Evolutionary conservation across 1,139 yeast species (phyloP).

Genomic region (Hyphopichia burtonii): DNA sequence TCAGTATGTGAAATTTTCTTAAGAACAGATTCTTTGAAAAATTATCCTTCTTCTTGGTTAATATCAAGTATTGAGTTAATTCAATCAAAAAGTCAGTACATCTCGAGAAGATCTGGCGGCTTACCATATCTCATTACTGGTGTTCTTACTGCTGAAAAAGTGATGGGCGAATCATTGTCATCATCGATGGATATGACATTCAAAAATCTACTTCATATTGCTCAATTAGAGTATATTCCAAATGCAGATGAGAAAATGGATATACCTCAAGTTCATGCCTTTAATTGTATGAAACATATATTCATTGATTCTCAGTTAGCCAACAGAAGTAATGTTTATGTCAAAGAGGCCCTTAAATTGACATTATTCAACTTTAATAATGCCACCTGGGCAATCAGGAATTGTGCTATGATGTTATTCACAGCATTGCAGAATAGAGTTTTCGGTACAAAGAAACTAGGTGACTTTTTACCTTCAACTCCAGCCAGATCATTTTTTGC

Average conservation of each 20-base stretch:
- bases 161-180: not conserved
- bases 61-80: constrained; percentile 51
- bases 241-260: constrained; percentile 58
- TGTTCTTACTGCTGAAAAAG: constrained; percentile 56
- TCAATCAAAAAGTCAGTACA: constrained; percentile 58
- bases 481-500: constrained; percentile 71
- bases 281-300: constrained; percentile 75
- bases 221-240: constrained; percentile 46
- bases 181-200: constrained; percentile 48
- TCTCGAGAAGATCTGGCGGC: constrained; percentile 91
- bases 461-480: constrained; percentile 25
- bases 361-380: constrained; percentile 65
- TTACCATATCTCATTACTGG: constrained; percentile 78
- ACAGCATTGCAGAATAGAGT: constrained; percentile 77
- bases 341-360: constrained; percentile 58
- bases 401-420: constrained; percentile 91
- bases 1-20: constrained; percentile 58
- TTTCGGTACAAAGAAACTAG: constrained; percentile 59
- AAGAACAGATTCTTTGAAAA: constrained; percentile 21
- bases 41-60: constrained; percentile 55
- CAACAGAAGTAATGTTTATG: constrained; percentile 47
- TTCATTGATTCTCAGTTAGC: constrained; percentile 69
- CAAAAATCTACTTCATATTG: constrained; percentile 49
- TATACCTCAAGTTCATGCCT: constrained; percentile 90
- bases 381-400: constrained; percentile 79